Evolutionary conservation across 208 protist genomes (phyloP).

Genomic region (Acanthamoeba sp.): DNA sequence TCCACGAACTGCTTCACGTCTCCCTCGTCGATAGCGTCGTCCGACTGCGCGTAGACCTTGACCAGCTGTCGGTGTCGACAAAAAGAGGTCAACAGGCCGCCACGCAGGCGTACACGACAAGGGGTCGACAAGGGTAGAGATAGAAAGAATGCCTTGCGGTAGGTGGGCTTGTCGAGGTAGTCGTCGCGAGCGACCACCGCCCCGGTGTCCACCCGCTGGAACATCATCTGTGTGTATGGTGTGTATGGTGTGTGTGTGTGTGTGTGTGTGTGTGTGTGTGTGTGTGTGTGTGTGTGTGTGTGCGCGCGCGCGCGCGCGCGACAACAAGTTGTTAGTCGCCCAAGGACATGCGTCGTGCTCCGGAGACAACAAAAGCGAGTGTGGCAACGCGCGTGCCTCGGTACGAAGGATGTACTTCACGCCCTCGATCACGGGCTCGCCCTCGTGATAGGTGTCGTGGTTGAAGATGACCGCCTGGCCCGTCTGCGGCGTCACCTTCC

Average conservation of each 20-base stretch:
- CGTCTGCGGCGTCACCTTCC: not conserved
- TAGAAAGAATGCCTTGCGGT: not conserved
- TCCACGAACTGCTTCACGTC: not conserved
- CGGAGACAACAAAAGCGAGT: not conserved
- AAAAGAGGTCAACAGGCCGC: not conserved
- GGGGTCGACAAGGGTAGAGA: not conserved
- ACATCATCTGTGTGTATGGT: constrained; percentile 18
- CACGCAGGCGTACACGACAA: too few species aligned
- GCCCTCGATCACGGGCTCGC: not conserved
- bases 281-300: too few species aligned
- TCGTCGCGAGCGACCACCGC: not conserved
- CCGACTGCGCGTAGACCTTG: not conserved
- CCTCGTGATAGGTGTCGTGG: constrained; percentile 40
- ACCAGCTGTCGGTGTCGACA: not conserved
- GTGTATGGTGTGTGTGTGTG: too few species aligned
- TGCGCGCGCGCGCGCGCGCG: too few species aligned
- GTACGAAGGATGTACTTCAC: constrained; percentile 21
- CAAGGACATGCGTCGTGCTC: not conserved
- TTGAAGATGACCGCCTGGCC: constrained; percentile 21
- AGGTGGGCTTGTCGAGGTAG: not conserved
- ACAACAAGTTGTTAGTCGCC: not conserved
- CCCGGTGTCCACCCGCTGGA: constrained; percentile 13
- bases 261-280: too few species aligned
- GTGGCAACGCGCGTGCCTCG: not conserved
- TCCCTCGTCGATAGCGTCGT: not conserved